Conservation (phyloP, 495 filamentous ascomycete genomes). For the Elasticomyces elasticus region DNA sequence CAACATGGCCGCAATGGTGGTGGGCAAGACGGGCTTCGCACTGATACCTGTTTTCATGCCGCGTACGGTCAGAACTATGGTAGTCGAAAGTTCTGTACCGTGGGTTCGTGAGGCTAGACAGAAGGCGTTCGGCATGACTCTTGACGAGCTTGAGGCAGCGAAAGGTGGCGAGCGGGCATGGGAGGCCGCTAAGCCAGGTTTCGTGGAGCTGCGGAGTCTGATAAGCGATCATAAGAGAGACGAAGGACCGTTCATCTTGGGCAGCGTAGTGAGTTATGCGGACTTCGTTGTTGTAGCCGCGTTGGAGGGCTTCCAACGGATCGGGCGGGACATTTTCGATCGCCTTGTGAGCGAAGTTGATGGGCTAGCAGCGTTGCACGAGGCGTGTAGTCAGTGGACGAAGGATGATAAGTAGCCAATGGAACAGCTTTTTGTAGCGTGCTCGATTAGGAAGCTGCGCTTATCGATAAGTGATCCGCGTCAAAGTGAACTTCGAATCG, state of each 20-base stretch:
- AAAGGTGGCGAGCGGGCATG: slow-evolving; percentile 36
- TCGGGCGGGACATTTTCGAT: slow-evolving; percentile 22
- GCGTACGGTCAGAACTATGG: slow-evolving; percentile 29
- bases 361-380: slow-evolving; percentile 20
- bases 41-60: slow-evolving; percentile 32
- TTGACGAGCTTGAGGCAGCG: slow-evolving; percentile 34
- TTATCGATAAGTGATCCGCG: too few species aligned
- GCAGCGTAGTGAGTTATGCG: slow-evolving; percentile 29
- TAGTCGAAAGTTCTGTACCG: slow-evolving; percentile 32
- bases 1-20: slow-evolving; percentile 24
- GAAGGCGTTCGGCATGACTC: slow-evolving; percentile 33
- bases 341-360: slow-evolving; percentile 15
- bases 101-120: slow-evolving; percentile 39
- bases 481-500: too few species aligned
- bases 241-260: slow-evolving; percentile 42
- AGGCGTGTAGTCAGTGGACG: slow-evolving; percentile 24
- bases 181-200: slow-evolving; percentile 26
- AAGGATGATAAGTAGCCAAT: slow-evolving; percentile 13
- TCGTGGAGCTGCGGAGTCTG: slow-evolving; percentile 36
- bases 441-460: too few species aligned
- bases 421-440: too few species aligned
- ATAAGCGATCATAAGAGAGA: slow-evolving; percentile 36
- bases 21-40: slow-evolving; percentile 15
- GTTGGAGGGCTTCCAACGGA: slow-evolving; percentile 26
- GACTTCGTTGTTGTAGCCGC: slow-evolving; percentile 34